Base-by-base conservation (phyloP, 352 stramenopile genomes). In the Pythium folliculosum region DNA sequence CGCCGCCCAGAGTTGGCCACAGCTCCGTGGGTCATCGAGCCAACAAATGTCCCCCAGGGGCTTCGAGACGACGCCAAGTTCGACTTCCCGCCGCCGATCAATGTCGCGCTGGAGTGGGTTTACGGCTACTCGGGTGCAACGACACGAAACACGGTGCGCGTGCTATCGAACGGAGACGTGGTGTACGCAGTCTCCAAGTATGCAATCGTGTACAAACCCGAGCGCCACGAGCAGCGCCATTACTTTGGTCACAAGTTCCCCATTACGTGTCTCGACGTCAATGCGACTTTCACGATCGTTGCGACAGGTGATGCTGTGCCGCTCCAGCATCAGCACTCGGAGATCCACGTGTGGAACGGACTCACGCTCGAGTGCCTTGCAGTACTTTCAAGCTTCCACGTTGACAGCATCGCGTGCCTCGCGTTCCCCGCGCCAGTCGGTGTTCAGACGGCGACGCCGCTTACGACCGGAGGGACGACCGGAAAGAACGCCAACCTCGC, bases 131-230 rank as follows among this genome's bases (percentile, higher is more conserved):
- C 77, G 6, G 81, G 77, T 5, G 59, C 79, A 21, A 77, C 73
- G 8, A 64, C 60, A 2, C 75, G 87, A 17, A 87, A 90, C 55
- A 71, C 79, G 0, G 80, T 84, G 22, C 76, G 74, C 0, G 78
- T 89, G 21, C 44, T 91, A 25, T 57, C 54, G 32, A 86, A 74
- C 5, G 78, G 86, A 5, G 84, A 94, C 38, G 64, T 84, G 0
- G 86, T 90, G 13, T 94, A 93, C 67, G 76, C 85, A 14, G 82
- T 93, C 3, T 87, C 81, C 30, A 91, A 87, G 48, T 90, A 89
- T 49, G 87, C 78, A 12, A 76, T 95, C 17, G 75, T 95, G 19
- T 93, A 93, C 71, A 82, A 75, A n/a, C 70, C 73, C 5, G 59
- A 70, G 23, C 60, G 68, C 16, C 87, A 95, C 12, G 66, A 77